Evolutionary conservation across 495 filamentous ascomycete genomes (phyloP).

Genomic region (Oidiodendron maius): DNA sequence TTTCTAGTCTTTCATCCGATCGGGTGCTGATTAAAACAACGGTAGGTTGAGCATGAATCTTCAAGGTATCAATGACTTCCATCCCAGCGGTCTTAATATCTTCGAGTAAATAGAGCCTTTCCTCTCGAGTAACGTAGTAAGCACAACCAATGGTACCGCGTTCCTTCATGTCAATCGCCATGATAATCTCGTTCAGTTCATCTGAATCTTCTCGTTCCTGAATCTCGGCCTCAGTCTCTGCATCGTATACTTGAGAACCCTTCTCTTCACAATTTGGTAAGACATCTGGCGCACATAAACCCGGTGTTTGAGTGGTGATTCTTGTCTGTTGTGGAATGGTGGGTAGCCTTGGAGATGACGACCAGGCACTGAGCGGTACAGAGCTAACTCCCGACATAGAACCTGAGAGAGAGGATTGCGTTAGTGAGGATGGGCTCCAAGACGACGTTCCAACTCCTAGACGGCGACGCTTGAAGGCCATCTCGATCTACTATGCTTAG

Average conservation of each 20-base stretch:
- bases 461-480: constrained; percentile 22
- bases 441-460: constrained; percentile 1
- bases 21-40: constrained; percentile 68
- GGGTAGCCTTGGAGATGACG: constrained; percentile 25
- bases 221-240: constrained; percentile 24
- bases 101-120: constrained; percentile 72
- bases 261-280: constrained; percentile 7
- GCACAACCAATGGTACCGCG: constrained; percentile 75
- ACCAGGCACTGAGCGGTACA: constrained; percentile 3
- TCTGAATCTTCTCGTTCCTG: constrained; percentile 44
- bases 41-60: constrained; percentile 74
- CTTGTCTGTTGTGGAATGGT: constrained; percentile 20
- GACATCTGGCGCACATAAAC: constrained; percentile 11
- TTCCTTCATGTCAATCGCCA: constrained; percentile 74
- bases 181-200: constrained; percentile 67
- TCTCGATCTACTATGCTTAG: too few species aligned
- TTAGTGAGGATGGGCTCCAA: neutral
- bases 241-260: neutral
- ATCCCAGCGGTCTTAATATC: constrained; percentile 67
- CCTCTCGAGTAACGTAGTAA: constrained; percentile 73
- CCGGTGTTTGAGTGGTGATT: constrained; percentile 19
- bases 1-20: constrained; percentile 54
- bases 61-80: constrained; percentile 70
- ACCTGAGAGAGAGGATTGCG: constrained; percentile 5
- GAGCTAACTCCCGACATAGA: constrained; percentile 11